These are phyloP conservation scores for Anaeramoeba ignava DNA, from an alignment of 78 protist species.

Conservation along the genomic window DNA sequence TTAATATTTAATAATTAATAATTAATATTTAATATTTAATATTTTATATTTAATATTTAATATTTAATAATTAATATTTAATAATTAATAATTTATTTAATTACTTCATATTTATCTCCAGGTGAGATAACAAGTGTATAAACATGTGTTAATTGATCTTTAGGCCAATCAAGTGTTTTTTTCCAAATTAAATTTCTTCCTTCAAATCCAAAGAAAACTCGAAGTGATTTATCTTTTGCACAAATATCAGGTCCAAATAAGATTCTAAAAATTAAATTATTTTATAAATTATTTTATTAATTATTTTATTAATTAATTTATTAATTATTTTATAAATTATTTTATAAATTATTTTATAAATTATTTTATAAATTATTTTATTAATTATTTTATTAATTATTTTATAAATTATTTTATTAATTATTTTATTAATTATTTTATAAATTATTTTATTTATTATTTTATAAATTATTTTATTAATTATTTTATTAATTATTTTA, in stretches of 20 bases:
- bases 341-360: slow-evolving; percentile 5
- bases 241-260: slow-evolving; percentile 95
- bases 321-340: background rate
- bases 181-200: slow-evolving; percentile 67
- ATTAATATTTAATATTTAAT: background rate
- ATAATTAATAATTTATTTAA: slow-evolving; percentile 61
- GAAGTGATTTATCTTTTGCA: slow-evolving; percentile 61
- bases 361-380: too few relatives aligned
- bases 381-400: too few relatives aligned
- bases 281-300: background rate
- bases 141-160: slow-evolving; percentile 83
- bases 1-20: background rate
- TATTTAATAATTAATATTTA: slow-evolving; percentile 30
- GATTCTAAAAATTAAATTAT: slow-evolving; percentile 16
- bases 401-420: too few relatives aligned
- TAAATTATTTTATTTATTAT: too few relatives aligned
- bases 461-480: too few relatives aligned
- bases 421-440: too few relatives aligned
- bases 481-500: too few relatives aligned
- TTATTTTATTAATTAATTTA: background rate
- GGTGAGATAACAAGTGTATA: slow-evolving; percentile 88
- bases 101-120: slow-evolving; percentile 82
- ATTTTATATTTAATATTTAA: background rate
- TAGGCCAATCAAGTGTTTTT: slow-evolving; percentile 27
- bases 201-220: slow-evolving; percentile 74